Percentiles rank a stretch among this genome's conserved stretches.
These are phyloP conservation scores for Collybiopsis luxurians DNA, from an alignment of 768 basidiomycete genomes.

Conservation along the genomic window DNA sequence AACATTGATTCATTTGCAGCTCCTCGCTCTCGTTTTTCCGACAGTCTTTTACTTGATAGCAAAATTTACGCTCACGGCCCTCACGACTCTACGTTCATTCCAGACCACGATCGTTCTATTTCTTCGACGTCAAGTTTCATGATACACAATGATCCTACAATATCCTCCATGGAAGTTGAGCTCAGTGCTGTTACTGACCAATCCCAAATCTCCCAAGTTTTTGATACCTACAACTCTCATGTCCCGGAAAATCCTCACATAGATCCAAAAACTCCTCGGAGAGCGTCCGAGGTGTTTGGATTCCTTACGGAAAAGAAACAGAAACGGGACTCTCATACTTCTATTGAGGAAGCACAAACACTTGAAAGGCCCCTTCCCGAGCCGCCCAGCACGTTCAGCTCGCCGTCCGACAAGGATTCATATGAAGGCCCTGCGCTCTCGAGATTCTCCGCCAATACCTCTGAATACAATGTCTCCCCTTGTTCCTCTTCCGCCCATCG, in stretches of 20 bases:
- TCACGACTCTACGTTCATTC: slow-evolving; percentile 38
- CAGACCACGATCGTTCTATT: slow-evolving; percentile 48
- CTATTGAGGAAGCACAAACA: slow-evolving; percentile 25
- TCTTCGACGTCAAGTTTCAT: slow-evolving; percentile 32
- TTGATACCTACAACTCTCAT: slow-evolving; percentile 26
- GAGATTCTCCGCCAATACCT: slow-evolving; percentile 16
- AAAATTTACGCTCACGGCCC: slow-evolving; percentile 11
- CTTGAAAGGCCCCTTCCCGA: slow-evolving; percentile 39
- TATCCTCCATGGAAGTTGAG: slow-evolving; percentile 78
- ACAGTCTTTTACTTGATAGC: slow-evolving; percentile 26
- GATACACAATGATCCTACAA: slow-evolving; percentile 44
- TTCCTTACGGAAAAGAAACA: slow-evolving; percentile 53
- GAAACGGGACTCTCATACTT: slow-evolving; percentile 25
- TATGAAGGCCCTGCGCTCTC: slow-evolving; percentile 10
- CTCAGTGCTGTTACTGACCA: slow-evolving; percentile 50
- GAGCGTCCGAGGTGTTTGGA: slow-evolving; percentile 74
- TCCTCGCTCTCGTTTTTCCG: slow-evolving; percentile 34
- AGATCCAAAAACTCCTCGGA: slow-evolving; percentile 52
- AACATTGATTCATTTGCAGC: no score
- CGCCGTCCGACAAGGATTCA: slow-evolving; percentile 32
- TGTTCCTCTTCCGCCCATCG: slow-evolving; percentile 9
- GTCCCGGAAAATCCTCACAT: neutral
- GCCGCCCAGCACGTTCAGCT: slow-evolving; percentile 37
- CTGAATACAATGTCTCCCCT: slow-evolving; percentile 7
- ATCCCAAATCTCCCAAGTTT: slow-evolving; percentile 22